phyloP scores from a whole-genome alignment of 2,329 filamentous ascomycete species.

The Fusarium sp. region DNA sequence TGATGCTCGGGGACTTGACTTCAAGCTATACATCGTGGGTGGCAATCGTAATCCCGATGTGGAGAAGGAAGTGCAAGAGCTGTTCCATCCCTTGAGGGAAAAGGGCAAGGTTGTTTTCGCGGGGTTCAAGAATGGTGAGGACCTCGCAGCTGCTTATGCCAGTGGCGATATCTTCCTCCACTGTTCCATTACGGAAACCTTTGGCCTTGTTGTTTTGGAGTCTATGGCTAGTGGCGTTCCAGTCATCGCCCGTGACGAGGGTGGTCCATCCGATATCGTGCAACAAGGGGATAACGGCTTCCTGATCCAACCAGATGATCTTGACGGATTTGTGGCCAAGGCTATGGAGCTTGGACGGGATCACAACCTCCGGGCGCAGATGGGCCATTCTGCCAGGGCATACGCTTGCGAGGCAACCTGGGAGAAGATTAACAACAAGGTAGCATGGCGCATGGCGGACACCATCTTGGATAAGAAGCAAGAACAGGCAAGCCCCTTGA shows the following conservation, averaged over 20 bases:
- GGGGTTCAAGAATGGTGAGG: conserved; percentile 70
- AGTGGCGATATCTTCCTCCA: conserved; percentile 77
- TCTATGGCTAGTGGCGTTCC: conserved; percentile 77
- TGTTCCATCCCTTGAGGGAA: conserved; percentile 63
- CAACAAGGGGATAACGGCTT: conserved; percentile 69
- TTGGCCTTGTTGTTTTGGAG: conserved; percentile 76
- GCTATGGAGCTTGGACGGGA: conserved; percentile 63
- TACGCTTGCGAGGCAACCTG: conserved; percentile 74
- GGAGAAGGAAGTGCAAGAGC: conserved; percentile 68
- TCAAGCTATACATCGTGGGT: conserved; percentile 74
- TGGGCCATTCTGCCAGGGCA: conserved; percentile 61
- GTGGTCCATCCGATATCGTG: conserved; percentile 75
- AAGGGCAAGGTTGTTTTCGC: conserved; percentile 71
- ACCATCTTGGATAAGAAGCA: conserved; percentile 60
- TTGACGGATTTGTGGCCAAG: conserved; percentile 67
- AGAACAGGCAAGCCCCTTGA: conserved; percentile 41
- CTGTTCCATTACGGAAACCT: conserved; percentile 77
- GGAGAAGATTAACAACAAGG: conserved; percentile 77
- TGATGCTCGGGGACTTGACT: conserved; percentile 65
- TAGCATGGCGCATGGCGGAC: conserved; percentile 71
- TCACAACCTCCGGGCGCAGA: conserved; percentile 53
- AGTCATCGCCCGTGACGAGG: conserved; percentile 75
- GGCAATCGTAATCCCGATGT: conserved; percentile 73
- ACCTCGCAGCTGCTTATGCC: conserved; percentile 73
- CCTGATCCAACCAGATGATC: conserved; percentile 68